phyloP scores from a whole-genome alignment of 2,329 filamentous ascomycete genomes.

The Colletotrichum karsti region DNA sequence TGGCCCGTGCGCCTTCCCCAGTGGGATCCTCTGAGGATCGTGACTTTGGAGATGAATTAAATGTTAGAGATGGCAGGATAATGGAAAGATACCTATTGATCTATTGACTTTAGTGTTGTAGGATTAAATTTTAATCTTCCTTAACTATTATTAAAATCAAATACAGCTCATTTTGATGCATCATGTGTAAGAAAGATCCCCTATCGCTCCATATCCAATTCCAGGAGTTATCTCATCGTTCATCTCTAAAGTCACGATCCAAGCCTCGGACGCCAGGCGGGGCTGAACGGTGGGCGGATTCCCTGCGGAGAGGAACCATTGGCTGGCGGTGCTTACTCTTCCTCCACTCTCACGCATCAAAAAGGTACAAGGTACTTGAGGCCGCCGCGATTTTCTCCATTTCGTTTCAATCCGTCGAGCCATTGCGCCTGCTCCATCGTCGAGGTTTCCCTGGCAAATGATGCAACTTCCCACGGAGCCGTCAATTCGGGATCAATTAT shows the following conservation, averaged over 20 bases:
- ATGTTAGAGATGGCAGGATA: not conserved
- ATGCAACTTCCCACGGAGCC: not conserved
- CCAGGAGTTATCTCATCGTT: not conserved
- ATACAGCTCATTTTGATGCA: no score
- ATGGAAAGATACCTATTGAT: not conserved
- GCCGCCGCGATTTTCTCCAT: conserved; percentile 20
- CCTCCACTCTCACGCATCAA: not conserved
- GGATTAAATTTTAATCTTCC: no score
- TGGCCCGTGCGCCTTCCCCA: conserved; percentile 13
- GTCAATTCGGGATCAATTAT: not conserved
- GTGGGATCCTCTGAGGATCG: not conserved
- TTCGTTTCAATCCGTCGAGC: not conserved
- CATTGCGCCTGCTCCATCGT: not conserved
- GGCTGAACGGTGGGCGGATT: conserved; percentile 24
- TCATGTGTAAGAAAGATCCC: no score
- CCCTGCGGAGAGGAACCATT: not conserved
- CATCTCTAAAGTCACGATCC: not conserved
- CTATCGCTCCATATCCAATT: not conserved
- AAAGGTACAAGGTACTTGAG: conserved; percentile 22
- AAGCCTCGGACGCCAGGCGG: not conserved
- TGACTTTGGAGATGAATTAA: conserved; percentile 1
- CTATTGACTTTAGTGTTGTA: not conserved
- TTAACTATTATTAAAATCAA: no score
- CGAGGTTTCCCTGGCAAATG: not conserved
- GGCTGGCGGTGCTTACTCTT: not conserved